Base-by-base conservation (phyloP, 2,329 filamentous ascomycete genomes). In the Penicillium psychrosexuale region DNA sequence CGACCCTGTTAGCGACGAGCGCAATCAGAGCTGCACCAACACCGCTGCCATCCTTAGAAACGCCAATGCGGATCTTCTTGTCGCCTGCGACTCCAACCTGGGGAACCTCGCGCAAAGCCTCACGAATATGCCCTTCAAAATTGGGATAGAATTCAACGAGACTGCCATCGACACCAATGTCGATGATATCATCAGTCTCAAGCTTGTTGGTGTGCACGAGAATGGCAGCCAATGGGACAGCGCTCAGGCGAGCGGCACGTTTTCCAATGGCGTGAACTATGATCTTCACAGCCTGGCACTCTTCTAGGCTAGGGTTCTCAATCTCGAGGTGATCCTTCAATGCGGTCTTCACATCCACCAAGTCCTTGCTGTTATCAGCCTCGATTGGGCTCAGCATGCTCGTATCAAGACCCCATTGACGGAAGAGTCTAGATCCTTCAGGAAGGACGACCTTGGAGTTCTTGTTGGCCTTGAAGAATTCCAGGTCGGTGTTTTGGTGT, bases 1-100 rank as follows among this genome's bases (percentile, higher is more conserved):
- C 58, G 22, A 62, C 62, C 56, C 65, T 70, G 56, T 89, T 88
- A 1, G 93, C 93, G 28, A 97, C 89, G 47, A 97, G 82, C 48
- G 94, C 94, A 75, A 97, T 97, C 65, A 99, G 78, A 38, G 94
- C 94, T 3, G 94, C 94, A 50, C 94, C 94, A n/a, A 96, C 90
- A 60, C 91, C 94, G 61, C 89, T 94, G 45, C 94, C 94, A 71
- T 99, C 94, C 80, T 96, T 97, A 59, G 94, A 94, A 68, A 97
- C 94, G 22, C 93, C 94, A 67, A 99, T 97, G 54, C 91, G 83
- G 61, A 99, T 89, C 75, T 86, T 89, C 76, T 89, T 88, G 61
- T 95, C 91, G 11, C 92, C 91, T 54, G 82, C 78, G 43, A 80
- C 77, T 5, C 93, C 93, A 65, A 97, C 89, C 58, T 88, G 85